Evolutionary conservation across 768 basidiomycete species (phyloP), one percentile per base, ranked within the genome.

Genomic region (Lactifluus pinguis): DNA sequence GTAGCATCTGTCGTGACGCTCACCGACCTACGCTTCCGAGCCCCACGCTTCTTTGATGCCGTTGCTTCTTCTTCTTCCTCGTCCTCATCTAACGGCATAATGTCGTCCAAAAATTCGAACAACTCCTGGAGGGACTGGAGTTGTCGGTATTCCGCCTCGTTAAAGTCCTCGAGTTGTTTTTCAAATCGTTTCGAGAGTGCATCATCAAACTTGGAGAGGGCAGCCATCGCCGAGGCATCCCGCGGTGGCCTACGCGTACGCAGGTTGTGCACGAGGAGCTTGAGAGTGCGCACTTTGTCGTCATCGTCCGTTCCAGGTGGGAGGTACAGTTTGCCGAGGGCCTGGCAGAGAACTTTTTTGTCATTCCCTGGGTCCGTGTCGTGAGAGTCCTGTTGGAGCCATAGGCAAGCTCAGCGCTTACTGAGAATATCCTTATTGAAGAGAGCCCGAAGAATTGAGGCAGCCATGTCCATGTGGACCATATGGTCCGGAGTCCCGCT

Each of bases 71-170:
- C 62, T 17, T 76, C 73, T 44, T 74, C 69, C 14, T 85, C 84
- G 8, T 79, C 81, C 6, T 84, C 85, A n/a, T 83, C 84, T 45
- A 83, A 72, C 2, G 87, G 84, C 45, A 87, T 77, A 47, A 91
- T 80, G 10, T 83, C 81, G 64, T 91, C 89, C 69, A 90, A 67
- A 69, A 87, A 87, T 49, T 80, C 77, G 68, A 91, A 91, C 30
- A 88, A 67, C 0, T 81, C 78, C 44, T 82, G 78, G 30, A 89
- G 77, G 32, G 81, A 75, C 55, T 84, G 80, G 3, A 90, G 75
- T 57, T 85, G 76, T 60, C 85, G 75, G 60, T 82, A 84, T 47
- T 90, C 86, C 42, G 81, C 85, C 67, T 89, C 87, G 61, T 78
- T 83, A 70, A 91, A 86, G 60, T 79, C 80, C 61, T 84, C 83